Base-by-base conservation (phyloP, 2,329 filamentous ascomycete species). In the Aspergillus ruber region DNA sequence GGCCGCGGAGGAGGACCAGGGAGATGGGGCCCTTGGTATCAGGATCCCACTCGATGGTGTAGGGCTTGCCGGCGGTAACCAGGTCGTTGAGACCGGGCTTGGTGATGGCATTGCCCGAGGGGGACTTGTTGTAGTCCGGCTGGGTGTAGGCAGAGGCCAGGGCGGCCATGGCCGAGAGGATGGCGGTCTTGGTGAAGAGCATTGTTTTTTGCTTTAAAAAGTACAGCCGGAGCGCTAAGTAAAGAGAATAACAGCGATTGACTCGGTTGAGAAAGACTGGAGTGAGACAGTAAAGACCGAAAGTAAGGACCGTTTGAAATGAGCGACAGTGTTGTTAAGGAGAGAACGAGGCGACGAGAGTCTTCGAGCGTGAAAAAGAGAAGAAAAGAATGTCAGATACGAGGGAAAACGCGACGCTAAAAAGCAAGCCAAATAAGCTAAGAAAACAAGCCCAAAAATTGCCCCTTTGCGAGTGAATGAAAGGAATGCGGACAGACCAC, bases 1-100 rank as follows among this genome's bases (percentile, higher is more conserved):
- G 80, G 27, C 81, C 81, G 60, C 76, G 76, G 56, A 83, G 76
- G 54, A 84, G 77, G 50, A 80, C 63, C 49, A 85, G 69, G n/a
- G 78, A 78, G 60, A 84, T 70, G 25, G 54, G 52, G 20, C 66
- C 64, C 12, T 53, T 44, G 46, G 60, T 64, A 53, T 64, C 65
- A 47, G 71, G 66, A 3, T 71, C 53, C 82, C 82, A 85, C 54
- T 72, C 79, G 73, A 84, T 80, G 59, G 69, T 73, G 74, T 72
- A 84, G 48, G 71, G 58, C 63, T 74, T 60, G 64, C 79, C 79
- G 50, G 67, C 79, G n/a, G 76, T 74, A 46, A 84, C 78, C 46
- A 75, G 62, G 62, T 76, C 68, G 60, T 73, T 69, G 54, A 79
- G 63, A 47, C 73, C 70, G 27, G 79, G 81, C 18, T 62, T 64